These are phyloP conservation scores for Coniochaeta sp. DNA, from an alignment of 2,329 filamentous ascomycete species.

Conservation along the genomic window DNA sequence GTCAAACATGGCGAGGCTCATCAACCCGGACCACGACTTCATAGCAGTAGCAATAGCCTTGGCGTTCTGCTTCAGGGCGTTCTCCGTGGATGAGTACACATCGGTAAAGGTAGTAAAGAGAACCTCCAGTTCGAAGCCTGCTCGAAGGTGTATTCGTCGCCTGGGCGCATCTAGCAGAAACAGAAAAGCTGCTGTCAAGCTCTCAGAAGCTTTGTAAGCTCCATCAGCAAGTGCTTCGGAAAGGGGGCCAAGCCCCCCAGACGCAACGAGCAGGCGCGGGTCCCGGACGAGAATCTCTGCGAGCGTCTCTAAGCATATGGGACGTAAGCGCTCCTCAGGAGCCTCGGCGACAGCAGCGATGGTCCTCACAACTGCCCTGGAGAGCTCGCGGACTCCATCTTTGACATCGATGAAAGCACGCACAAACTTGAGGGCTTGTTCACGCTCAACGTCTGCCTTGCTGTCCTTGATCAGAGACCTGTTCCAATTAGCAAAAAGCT, in stretches of 20 bases:
- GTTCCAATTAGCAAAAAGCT: not conserved
- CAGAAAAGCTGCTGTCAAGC: conserved; percentile 77
- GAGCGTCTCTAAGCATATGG: conserved; percentile 87
- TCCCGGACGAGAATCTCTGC: conserved; percentile 87
- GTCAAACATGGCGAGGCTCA: conserved; percentile 81
- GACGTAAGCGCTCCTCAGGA: conserved; percentile 73
- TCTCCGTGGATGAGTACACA: conserved; percentile 54
- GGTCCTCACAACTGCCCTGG: conserved; percentile 77
- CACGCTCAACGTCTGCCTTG: conserved; percentile 93
- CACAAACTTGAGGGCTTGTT: conserved; percentile 95
- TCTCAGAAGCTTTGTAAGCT: conserved; percentile 86
- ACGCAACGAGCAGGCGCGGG: conserved; percentile 70
- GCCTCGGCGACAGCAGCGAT: conserved; percentile 88
- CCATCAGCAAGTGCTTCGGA: conserved; percentile 90
- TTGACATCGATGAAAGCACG: conserved; percentile 94
- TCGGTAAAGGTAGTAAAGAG: conserved; percentile 93
- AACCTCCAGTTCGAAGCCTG: conserved; percentile 82
- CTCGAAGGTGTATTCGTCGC: conserved; percentile 72
- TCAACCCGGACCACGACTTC: conserved; percentile 88
- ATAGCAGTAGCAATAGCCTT: conserved; percentile 88
- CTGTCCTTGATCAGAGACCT: conserved; percentile 88
- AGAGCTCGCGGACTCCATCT: conserved; percentile 81
- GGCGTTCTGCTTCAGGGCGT: conserved; percentile 72
- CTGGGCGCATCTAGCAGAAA: conserved; percentile 82
- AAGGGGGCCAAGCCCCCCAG: conserved; percentile 78